Base-by-base conservation (phyloP, 495 filamentous ascomycete genomes). In the Niebla homalea region DNA sequence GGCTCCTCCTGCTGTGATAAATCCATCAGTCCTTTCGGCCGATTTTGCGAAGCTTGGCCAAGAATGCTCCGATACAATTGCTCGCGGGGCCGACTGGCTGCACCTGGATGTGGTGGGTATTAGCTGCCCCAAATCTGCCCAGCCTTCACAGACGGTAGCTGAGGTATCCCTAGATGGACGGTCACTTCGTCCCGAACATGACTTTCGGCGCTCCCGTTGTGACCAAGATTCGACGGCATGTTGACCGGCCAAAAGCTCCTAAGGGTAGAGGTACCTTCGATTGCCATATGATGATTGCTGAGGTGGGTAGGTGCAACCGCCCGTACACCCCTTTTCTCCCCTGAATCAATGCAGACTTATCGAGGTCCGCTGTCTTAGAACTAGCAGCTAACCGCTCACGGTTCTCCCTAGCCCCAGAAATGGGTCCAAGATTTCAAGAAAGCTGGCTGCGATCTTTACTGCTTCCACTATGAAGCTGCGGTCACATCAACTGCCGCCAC, bases 281-380 rank as follows among this genome's bases (percentile, higher is more conserved):
- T 67, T 98, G 92, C 77, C 92, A 98, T 65, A 97, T 98, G 93
- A 98, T 98, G 92, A 94, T 98, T 59, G 81, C 84, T 58, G 92
- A 98, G 85, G 89, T 92, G 74, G 40, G 53, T 49, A 49, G 19
- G 42, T 51, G 29, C 36, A 55, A 40, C 25, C 46, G n/a, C 18
- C 12, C 32, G 21, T 25, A 22, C 18, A n/a, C 38, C 18, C 29
- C 5, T 35, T 41, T 25, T 19, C 36, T 44, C 26, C 41, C 21
- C 41, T 0, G 52, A 51, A n/a, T 21, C 14, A 21, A 15, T 5
- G 3, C 16, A 25, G 10, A 48, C 39, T 38, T 12, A 52, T 23
- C 8, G 18, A 11, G 16, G 14, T 7, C 10, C 36, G 20, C 22
- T 18, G n/a, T 19, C 41, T 20, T 7, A 35, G 35, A 14, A 16